Percentiles rank a stretch among this genome's conserved stretches.
phyloP scores from a whole-genome alignment of 192 early-diverging fungal genomes.

The Coemansia sp. region DNA sequence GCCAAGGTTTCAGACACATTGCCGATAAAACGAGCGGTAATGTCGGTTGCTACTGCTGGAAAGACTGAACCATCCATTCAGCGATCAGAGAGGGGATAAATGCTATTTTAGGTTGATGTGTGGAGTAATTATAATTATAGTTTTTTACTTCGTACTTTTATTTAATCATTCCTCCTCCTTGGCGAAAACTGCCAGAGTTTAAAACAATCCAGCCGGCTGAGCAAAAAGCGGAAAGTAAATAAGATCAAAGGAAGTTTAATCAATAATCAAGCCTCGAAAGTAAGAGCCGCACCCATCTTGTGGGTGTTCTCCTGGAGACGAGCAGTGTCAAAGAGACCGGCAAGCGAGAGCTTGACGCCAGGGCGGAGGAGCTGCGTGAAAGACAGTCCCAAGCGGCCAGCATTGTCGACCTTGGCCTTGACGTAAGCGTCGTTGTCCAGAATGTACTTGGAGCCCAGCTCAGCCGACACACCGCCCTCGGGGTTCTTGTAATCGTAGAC shows the following conservation, averaged over 20 bases:
- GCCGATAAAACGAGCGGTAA: not conserved
- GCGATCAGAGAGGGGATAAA: not conserved
- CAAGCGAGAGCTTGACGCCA: conserved; percentile 93
- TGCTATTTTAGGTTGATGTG: not conserved
- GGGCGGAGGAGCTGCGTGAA: conserved; percentile 92
- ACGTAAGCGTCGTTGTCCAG: conserved; percentile 87
- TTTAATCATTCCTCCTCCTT: no score
- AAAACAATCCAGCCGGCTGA: no score
- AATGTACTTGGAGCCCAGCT: conserved; percentile 93
- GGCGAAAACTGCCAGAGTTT: no score
- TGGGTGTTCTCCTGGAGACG: conserved; percentile 92
- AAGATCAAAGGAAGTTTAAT: no score
- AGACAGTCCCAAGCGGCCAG: conserved; percentile 87
- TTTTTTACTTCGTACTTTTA: not conserved
- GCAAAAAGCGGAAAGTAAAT: no score
- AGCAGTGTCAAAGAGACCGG: conserved; percentile 92
- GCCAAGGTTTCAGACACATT: not conserved
- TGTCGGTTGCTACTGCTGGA: conserved; percentile 3
- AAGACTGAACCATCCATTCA: no score
- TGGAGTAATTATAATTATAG: not conserved
- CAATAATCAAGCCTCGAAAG: conserved; percentile 82
- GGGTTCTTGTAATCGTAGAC: conserved; percentile 83
- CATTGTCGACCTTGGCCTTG: conserved; percentile 86
- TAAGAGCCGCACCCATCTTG: conserved; percentile 90
- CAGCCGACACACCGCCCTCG: conserved; percentile 75